Evolutionary conservation across 2,329 filamentous ascomycete genomes (phyloP), one percentile per base, ranked within the genome.

Genomic region (Berkeleyomyces basicola): DNA sequence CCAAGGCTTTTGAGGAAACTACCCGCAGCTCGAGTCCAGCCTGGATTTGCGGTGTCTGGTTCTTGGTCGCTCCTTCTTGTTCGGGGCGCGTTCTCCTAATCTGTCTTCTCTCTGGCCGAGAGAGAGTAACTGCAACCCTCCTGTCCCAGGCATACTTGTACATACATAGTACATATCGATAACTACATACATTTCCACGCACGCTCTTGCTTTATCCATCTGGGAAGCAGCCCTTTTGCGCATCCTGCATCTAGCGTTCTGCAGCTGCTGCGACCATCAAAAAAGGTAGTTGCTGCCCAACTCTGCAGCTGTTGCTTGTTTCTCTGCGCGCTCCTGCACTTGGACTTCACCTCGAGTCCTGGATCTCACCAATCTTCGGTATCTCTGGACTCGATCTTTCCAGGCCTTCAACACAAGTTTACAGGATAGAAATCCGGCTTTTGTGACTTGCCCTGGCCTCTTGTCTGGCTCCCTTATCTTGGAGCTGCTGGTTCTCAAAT

Each of bases 201-300:
- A 16, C 33, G 42, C 37, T 61, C 44, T 47, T 61, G 23, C 59
- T 49, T 44, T 46, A 49, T 61, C 44, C 43, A 61, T 49, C 49
- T 43, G 43, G 60, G 60, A 55, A 55, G 31, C 7, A 43, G 47
- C 47, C 46, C 47, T 58, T 62, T 63, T 59, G 43, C 60, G 58
- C 59, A 64, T 64, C 62, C 62, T 64, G 62, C 62, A 64, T 64
- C 57, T 59, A 37, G 58, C 62, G 55, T 61, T 61, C 40, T 58
- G 61, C 44, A 63, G 61, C 58, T 63, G 61, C 58, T 63, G 36
- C 36, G 33, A 53, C 60, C 58, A 43, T 64, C 59, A 46, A 62
- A 61, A 39, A 55, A 62, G 31, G 40, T 57, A 59, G 59, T 62
- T 65, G 63, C 63, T 62, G 63, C 60, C 60, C 63, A 62, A 65